Percentiles rank a stretch among this genome's conserved stretches.
These are phyloP conservation scores for Solanum lycopersicoides DNA, from an alignment of 257 asterid genomes.

Conservation along the genomic window DNA sequence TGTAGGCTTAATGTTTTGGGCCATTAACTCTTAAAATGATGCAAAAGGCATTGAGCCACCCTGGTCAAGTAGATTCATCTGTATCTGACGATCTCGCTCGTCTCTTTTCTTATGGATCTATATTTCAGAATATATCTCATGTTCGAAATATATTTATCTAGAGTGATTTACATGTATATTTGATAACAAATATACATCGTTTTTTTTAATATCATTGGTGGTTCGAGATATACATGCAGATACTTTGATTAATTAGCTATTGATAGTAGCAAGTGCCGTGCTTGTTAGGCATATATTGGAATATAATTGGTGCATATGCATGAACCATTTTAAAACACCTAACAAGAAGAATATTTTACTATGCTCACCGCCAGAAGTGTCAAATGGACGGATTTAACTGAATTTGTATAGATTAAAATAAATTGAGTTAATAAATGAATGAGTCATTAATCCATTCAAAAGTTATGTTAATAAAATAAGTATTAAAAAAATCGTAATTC, in stretches of 20 bases:
- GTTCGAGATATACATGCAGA: neutral
- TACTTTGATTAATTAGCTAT: neutral
- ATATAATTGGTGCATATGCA: neutral
- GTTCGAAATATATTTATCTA: too few relatives aligned
- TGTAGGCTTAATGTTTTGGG: neutral
- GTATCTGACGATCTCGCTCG: too few relatives aligned
- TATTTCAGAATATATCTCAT: neutral
- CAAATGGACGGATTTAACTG: accelerated
- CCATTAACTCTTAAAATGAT: neutral
- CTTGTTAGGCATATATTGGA: neutral
- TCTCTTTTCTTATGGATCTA: too few relatives aligned
- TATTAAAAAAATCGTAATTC: accelerated
- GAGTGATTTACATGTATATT: neutral
- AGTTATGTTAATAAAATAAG: neutral
- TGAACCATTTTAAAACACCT: neutral
- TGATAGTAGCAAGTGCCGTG: neutral
- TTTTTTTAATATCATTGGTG: neutral
- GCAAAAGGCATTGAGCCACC: neutral
- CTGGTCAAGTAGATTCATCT: too few relatives aligned
- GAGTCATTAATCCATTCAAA: accelerated
- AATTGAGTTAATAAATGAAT: accelerated
- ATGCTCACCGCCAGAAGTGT: neutral
- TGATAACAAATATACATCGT: neutral
- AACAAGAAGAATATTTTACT: neutral
- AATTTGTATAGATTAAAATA: neutral